A percentile compares a stretch with the other conserved stretches of the same genome.
These are phyloP conservation scores for Citrullus colocynthis DNA, from an alignment of 306 rosid species.

Conservation along the genomic window DNA sequence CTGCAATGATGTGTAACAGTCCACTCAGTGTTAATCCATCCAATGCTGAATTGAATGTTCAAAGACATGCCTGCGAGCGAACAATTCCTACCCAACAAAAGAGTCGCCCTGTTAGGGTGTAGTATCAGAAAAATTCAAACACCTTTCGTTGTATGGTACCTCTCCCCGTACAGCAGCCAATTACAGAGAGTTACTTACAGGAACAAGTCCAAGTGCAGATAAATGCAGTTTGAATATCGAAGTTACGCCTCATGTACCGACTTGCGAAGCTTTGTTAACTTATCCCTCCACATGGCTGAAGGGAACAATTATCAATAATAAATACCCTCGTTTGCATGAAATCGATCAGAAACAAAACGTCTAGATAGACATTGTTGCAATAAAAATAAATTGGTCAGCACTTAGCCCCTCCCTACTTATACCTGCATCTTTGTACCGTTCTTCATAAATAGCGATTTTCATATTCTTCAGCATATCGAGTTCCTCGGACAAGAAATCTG, in stretches of 20 bases:
- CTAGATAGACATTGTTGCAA: neutral
- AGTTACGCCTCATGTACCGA: constrained; percentile 36
- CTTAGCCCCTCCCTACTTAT: neutral
- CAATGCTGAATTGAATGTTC: neutral
- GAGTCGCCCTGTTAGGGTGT: neutral
- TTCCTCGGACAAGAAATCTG: constrained; percentile 58
- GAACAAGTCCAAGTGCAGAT: neutral
- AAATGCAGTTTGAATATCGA: neutral
- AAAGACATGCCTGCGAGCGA: neutral
- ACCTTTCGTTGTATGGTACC: neutral
- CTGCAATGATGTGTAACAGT: neutral
- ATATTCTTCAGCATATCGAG: constrained; percentile 64
- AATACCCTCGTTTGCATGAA: neutral
- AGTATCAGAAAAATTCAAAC: neutral
- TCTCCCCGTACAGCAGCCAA: neutral
- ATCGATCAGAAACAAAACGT: neutral
- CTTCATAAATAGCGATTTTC: constrained; percentile 57
- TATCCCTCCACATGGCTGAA: constrained; percentile 87
- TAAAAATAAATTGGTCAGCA: neutral
- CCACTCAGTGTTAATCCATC: neutral
- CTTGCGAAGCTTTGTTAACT: constrained; percentile 54
- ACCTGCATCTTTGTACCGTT: constrained; percentile 90
- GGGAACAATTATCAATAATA: constrained; percentile 14
- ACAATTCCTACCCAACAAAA: neutral
- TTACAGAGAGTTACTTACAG: neutral